Percentiles rank a stretch among this genome's conserved stretches.
phyloP scores from a whole-genome alignment of 75 land plant species.

The Cryptomeria japonica region DNA sequence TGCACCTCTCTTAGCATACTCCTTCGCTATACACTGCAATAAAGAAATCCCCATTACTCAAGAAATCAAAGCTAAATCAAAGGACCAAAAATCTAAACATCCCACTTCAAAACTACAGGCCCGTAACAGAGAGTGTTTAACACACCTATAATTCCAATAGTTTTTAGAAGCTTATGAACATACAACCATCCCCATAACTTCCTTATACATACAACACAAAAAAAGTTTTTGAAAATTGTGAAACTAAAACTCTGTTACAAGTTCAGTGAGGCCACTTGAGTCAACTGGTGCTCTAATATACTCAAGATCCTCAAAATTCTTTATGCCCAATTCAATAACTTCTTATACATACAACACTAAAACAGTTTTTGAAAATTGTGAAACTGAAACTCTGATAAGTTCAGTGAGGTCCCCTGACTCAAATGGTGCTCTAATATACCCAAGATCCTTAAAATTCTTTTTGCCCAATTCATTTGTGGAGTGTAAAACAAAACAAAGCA shows the following conservation, averaged over 20 bases:
- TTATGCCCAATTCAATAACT: neutral
- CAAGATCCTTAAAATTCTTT: no score
- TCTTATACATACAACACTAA: neutral
- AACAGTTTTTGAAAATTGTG: neutral
- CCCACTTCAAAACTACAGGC: neutral
- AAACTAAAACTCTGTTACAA: neutral
- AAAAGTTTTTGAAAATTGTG: neutral
- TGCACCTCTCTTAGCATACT: constrained; percentile 38
- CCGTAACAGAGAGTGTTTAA: neutral
- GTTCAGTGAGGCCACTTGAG: neutral
- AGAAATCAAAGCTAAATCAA: neutral
- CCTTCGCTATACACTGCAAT: constrained; percentile 33
- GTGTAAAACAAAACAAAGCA: neutral
- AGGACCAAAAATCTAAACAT: neutral
- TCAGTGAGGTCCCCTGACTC: no score
- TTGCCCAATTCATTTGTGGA: neutral
- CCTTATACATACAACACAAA: neutral
- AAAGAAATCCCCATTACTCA: neutral
- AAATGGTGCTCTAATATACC: no score
- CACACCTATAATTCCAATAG: neutral
- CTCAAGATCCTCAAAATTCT: neutral
- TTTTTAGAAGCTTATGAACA: neutral
- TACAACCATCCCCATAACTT: neutral
- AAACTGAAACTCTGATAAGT: neutral
- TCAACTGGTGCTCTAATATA: neutral